These are phyloP conservation scores for Apiospora pterosperma DNA, from an alignment of 2,329 filamentous ascomycete genomes.

Conservation along the genomic window DNA sequence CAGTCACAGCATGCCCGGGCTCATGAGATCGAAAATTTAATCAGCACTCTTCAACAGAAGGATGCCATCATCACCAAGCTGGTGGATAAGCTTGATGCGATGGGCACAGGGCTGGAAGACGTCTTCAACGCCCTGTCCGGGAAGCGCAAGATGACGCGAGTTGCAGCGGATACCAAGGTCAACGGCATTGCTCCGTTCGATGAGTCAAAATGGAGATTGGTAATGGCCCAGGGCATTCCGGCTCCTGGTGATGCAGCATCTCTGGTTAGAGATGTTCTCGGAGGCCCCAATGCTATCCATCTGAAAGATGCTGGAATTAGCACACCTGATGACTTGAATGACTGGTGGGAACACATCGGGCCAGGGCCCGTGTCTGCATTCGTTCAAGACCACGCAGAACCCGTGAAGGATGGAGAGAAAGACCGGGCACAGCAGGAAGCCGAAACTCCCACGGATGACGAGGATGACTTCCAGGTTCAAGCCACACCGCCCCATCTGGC, in stretches of 20 bases:
- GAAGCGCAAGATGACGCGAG: slow-evolving; percentile 43
- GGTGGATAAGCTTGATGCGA: slow-evolving; percentile 51
- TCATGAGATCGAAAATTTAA: slow-evolving; percentile 40
- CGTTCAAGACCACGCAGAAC: slow-evolving; percentile 8
- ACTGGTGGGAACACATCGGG: slow-evolving; percentile 47
- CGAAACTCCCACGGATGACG: slow-evolving; percentile 26
- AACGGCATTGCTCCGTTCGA: slow-evolving; percentile 50
- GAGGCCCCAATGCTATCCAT: slow-evolving; percentile 28
- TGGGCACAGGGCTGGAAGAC: slow-evolving; percentile 49
- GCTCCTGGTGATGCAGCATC: slow-evolving; percentile 27
- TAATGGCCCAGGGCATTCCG: slow-evolving; percentile 19
- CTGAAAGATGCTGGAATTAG: slow-evolving; percentile 25
- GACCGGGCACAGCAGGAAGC: not conserved
- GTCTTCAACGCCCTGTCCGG: slow-evolving; percentile 49
- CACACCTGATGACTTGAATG: slow-evolving; percentile 33
- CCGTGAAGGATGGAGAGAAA: not conserved
- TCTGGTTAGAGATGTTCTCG: slow-evolving; percentile 42
- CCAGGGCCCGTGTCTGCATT: slow-evolving; percentile 23
- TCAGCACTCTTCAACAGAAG: slow-evolving; percentile 43
- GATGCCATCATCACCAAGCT: slow-evolving; percentile 48
- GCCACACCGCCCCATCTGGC: slow-evolving; percentile 40
- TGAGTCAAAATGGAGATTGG: slow-evolving; percentile 34
- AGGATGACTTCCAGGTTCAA: slow-evolving; percentile 52
- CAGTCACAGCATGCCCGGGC: slow-evolving; percentile 39
- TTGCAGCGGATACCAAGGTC: slow-evolving; percentile 43